Evolutionary conservation across 2,329 filamentous ascomycete species (phyloP), one percentile per base, ranked within the genome.

Genomic region (Scleromitrula shiraiana): DNA sequence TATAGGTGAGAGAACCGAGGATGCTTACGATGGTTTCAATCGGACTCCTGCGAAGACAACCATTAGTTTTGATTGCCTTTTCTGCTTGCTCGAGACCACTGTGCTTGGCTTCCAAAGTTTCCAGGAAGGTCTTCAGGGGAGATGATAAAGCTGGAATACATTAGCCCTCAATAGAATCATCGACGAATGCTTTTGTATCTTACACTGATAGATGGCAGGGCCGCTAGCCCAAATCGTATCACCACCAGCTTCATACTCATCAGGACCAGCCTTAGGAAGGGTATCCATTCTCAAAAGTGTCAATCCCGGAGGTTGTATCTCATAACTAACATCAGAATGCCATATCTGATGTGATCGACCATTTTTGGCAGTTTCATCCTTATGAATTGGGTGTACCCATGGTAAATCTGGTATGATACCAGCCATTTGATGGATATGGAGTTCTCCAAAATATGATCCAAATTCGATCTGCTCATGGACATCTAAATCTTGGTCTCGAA

Each of bases 251-350:
- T 46, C 44, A 27, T 41, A 46, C 15, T 20, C 44, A 46, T 46
- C 44, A 19, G 44, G 44, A 94, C 75, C 43, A 88, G 72, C 62
- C 91, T 93, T 36, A 0, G 72, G 71, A 47, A 71, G 69, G 44
- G 72, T 69, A 53, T 74, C 68, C 67, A 74, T 74, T 24, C 70
- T 64, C 9, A 75, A 60, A 23, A 74, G 55, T 1, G 71, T 73
- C 51, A 73, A 74, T 2, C 67, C 70, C 0, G 72, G 71, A 3
- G 71, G 70, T 46, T 74, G 73, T 48, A 72, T 63, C 55, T 74
- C 71, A 50, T 73, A 74, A 0, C 68, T 72, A 1, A 70, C 72
- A 54, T 75, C 72, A 19, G 41, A 44, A 35, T 40, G 35, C 41
- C 33, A 46, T 40, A 35, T 46, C 26, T 50, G 42, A 23, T 45